Base-by-base conservation (phyloP, 2,329 filamentous ascomycete genomes). In the Neofusicoccum ribis region DNA sequence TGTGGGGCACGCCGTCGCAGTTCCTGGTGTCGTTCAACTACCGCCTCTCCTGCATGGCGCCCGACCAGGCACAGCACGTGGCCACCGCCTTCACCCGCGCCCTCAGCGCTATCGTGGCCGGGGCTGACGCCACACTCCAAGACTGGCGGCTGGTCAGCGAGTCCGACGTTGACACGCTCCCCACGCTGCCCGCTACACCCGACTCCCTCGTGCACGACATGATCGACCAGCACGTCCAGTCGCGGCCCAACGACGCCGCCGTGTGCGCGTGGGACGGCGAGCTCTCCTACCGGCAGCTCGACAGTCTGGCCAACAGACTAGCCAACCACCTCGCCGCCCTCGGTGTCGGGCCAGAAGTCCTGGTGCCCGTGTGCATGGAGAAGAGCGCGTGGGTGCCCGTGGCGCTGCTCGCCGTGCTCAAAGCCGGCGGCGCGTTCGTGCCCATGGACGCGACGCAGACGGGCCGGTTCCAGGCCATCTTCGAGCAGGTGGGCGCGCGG, bases 61-160 rank as follows among this genome's bases (percentile, higher is more conserved):
- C 51, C n/a, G 34, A 14, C 36, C 51, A 54, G 36, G 51, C 51
- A 1, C 51, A 56, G 17, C 68, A 69, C 27, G 60, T 69, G 6
- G 58, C 37, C 14, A 47, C 46, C 5, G 61, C 62, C 8, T 52
- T 49, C 15, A 43, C 46, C 3, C 14, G 52, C 2, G 52, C 50
- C n/a, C 54, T 65, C 52, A 47, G 44, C 2, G 65, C 66, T 23
- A 11, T 70, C 3, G 62, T 66, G 7, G 46, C 51, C 7, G 31
- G n/a, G 9, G 17, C 71, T 69, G 1, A 65, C 66, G 5, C 71
- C 71, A 67, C 77, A 80, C 1, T 84, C 87, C 59, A 80, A 78
- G 56, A 76, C 71, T 5, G 74, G 74, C 0, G 87, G 86, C 11
- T 68, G 14, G 34, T 66, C 23, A 63, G 46, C 12, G 63, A 65